Evolutionary conservation across 2,329 filamentous ascomycete genomes (phyloP).

Genomic region (Beauveria varroae): DNA sequence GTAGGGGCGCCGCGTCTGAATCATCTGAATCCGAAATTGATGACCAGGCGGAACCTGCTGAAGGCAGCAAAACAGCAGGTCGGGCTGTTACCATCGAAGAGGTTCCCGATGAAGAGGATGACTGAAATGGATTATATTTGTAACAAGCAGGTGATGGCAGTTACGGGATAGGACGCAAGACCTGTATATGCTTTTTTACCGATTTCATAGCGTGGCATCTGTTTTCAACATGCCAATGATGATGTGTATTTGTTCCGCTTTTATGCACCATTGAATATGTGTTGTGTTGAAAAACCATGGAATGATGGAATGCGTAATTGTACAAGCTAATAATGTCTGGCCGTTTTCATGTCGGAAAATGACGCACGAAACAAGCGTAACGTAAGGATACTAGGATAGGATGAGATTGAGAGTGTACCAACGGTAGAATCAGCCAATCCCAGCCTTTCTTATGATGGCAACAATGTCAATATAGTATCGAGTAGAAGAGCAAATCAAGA

Average conservation of each 20-base stretch:
- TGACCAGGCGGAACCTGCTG: slow-evolving; percentile 11
- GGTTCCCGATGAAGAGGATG: slow-evolving; percentile 30
- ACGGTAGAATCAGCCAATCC: no score
- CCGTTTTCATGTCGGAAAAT: not conserved
- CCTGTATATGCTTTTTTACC: not conserved
- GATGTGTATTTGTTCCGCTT: not conserved
- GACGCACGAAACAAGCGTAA: not conserved
- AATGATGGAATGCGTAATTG: not conserved
- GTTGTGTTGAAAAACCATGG: not conserved
- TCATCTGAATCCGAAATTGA: slow-evolving; percentile 8
- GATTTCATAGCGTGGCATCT: not conserved
- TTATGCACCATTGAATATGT: not conserved
- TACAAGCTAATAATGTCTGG: not conserved
- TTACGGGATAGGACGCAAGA: not conserved
- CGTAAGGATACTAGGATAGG: not conserved
- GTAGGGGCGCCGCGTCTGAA: slow-evolving; percentile 1
- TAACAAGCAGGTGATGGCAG: not conserved
- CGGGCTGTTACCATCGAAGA: slow-evolving; percentile 42
- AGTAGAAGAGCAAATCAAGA: not conserved
- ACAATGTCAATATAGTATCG: no score
- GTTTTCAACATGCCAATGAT: not conserved
- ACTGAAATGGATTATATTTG: slow-evolving; percentile 18
- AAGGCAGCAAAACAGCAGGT: slow-evolving; percentile 32
- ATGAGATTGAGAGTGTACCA: no score
- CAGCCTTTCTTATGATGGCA: no score